A percentile compares a stretch with the other conserved stretches of the same genome.
These are phyloP conservation scores for Hypholoma fasciculare DNA, from an alignment of 768 basidiomycete species.

Conservation along the genomic window DNA sequence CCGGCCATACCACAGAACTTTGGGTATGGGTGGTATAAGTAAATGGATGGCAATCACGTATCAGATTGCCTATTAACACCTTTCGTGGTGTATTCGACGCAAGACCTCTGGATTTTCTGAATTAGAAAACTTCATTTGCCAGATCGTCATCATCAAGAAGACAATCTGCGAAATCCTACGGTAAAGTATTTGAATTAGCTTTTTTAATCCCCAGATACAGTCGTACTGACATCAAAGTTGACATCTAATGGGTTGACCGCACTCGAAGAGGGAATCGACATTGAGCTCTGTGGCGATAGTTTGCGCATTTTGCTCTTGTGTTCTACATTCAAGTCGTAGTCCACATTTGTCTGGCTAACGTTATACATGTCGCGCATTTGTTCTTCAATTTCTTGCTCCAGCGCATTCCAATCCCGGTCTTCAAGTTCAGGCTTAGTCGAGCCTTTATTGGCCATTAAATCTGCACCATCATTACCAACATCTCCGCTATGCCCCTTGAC, in stretches of 20 bases:
- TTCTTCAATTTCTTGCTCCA: constrained; percentile 21
- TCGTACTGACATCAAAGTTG: constrained; percentile 17
- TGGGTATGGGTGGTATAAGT: no score
- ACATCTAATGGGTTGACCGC: constrained; percentile 12
- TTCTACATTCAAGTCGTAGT: background rate
- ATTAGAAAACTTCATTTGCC: background rate
- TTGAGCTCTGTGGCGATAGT: background rate
- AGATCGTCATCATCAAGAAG: constrained; percentile 33
- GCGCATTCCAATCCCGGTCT: constrained; percentile 64
- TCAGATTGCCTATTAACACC: no score
- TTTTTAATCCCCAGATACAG: background rate
- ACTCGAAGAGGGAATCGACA: background rate
- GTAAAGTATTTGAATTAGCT: background rate
- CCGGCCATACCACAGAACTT: no score
- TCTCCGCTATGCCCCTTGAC: constrained; percentile 81
- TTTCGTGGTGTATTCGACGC: no score
- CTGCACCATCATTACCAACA: constrained; percentile 87
- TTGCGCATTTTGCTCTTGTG: constrained; percentile 1
- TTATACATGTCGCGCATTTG: background rate
- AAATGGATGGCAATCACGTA: no score
- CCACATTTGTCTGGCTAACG: background rate
- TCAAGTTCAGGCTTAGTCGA: constrained; percentile 31
- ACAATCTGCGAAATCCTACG: constrained; percentile 37
- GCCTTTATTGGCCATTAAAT: constrained; percentile 68
- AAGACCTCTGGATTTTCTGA: no score